Percentiles rank a stretch among this genome's conserved stretches.
These are phyloP conservation scores for Trypanosomatidae sp. DNA, from an alignment of 208 protist genomes.

Conservation along the genomic window DNA sequence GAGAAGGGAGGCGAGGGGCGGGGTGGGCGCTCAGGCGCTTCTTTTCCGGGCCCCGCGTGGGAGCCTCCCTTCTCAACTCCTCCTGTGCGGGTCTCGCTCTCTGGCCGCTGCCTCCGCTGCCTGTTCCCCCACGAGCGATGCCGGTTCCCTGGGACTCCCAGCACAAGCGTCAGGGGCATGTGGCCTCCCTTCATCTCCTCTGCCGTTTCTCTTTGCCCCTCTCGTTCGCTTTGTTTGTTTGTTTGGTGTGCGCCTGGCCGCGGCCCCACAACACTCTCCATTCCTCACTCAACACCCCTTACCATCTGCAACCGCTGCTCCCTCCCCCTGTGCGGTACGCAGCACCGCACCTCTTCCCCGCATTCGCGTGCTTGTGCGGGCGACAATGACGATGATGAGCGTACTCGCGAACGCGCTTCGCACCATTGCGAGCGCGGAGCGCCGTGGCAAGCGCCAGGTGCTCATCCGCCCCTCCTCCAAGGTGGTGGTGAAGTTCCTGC, in stretches of 20 bases:
- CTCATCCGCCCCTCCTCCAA: slow-evolving; percentile 99
- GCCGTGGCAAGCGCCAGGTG: slow-evolving; percentile 99
- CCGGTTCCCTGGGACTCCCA: not conserved
- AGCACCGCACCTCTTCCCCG: slow-evolving; percentile 3
- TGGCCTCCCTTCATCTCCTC: not conserved
- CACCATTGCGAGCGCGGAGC: slow-evolving; percentile 99
- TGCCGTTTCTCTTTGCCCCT: not conserved
- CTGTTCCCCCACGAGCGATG: not conserved
- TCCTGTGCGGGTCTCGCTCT: not conserved
- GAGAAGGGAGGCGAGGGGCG: not conserved
- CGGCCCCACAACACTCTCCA: not conserved
- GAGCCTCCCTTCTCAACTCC: not conserved
- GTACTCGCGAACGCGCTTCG: slow-evolving; percentile 99
- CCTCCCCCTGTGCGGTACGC: not conserved
- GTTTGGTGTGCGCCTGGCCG: not conserved
- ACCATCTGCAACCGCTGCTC: not conserved
- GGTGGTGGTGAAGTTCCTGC: slow-evolving; percentile 99
- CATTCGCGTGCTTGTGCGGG: slow-evolving; percentile 18
- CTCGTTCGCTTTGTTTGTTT: not conserved
- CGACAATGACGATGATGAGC: slow-evolving; percentile 99
- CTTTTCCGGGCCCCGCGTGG: not conserved
- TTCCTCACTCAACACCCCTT: not conserved
- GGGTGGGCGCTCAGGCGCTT: not conserved
- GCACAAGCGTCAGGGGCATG: not conserved
- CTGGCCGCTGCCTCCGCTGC: not conserved